These are phyloP conservation scores for Aethionema arabicum DNA, from an alignment of 345 rosid genomes.

Conservation along the genomic window DNA sequence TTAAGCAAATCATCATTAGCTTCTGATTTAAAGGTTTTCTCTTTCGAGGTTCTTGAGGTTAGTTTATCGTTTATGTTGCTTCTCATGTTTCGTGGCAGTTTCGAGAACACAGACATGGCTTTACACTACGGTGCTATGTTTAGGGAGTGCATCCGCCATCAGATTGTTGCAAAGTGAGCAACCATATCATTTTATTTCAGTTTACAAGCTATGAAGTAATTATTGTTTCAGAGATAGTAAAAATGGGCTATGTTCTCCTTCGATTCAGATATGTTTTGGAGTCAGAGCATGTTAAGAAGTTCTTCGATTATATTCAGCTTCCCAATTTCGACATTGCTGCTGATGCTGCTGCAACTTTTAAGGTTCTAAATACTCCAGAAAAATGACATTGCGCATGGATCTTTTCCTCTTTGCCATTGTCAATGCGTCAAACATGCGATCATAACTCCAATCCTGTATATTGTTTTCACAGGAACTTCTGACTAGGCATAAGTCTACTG, in stretches of 20 bases:
- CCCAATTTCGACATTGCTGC: constrained; percentile 97
- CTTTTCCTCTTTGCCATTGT: not conserved
- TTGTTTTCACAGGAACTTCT: constrained; percentile 69
- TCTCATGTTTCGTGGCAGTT: constrained; percentile 48
- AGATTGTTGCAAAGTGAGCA: constrained; percentile 85
- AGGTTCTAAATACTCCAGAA: constrained; percentile 45
- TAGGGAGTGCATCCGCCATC: constrained; percentile 98
- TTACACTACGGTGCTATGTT: constrained; percentile 97
- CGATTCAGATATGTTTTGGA: constrained; percentile 85
- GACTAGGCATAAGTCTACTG: constrained; percentile 98
- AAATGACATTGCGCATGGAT: not conserved
- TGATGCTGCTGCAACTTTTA: constrained; percentile 98
- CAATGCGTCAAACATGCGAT: not conserved
- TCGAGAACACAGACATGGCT: constrained; percentile 82
- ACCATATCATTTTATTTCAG: not conserved
- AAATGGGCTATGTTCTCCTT: not conserved
- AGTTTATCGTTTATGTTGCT: constrained; percentile 13
- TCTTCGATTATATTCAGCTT: constrained; percentile 87
- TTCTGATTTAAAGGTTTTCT: constrained; percentile 2
- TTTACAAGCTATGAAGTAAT: not conserved
- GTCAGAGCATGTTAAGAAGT: constrained; percentile 78
- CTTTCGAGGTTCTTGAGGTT: too few species aligned
- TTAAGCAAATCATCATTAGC: not conserved
- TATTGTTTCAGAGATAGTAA: not conserved
- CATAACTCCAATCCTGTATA: constrained; percentile 25